These are phyloP conservation scores for Chaetothyriales sp. DNA, from an alignment of 2,329 filamentous ascomycete species.

Conservation along the genomic window DNA sequence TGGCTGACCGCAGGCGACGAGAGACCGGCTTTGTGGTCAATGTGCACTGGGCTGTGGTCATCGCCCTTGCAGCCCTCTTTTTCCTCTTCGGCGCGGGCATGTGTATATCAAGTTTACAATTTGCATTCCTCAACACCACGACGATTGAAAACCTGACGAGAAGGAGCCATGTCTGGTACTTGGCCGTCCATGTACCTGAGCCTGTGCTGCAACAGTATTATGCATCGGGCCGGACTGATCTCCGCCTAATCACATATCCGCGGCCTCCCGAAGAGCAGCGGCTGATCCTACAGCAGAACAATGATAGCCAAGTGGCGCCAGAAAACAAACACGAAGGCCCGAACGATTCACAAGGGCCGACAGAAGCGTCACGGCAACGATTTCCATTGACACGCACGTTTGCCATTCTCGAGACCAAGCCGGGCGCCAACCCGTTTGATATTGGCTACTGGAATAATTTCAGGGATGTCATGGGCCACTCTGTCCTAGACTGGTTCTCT, in stretches of 20 bases:
- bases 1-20: slow-evolving; percentile 38
- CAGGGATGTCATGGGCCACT: slow-evolving; percentile 62
- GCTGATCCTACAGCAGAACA: slow-evolving; percentile 7
- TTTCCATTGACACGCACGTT: slow-evolving; percentile 47
- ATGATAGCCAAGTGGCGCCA: background rate
- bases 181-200: slow-evolving; percentile 58
- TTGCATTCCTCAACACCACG: slow-evolving; percentile 59
- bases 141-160: slow-evolving; percentile 64
- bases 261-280: slow-evolving; percentile 18
- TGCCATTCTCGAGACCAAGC: slow-evolving; percentile 57
- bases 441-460: slow-evolving; percentile 57
- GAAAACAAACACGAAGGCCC: background rate
- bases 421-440: slow-evolving; percentile 76
- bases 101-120: slow-evolving; percentile 55
- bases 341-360: slow-evolving; percentile 5
- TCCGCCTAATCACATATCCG: slow-evolving; percentile 29
- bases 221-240: slow-evolving; percentile 18
- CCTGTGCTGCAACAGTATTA: slow-evolving; percentile 22
- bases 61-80: slow-evolving; percentile 58
- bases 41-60: slow-evolving; percentile 47
- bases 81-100: slow-evolving; percentile 67
- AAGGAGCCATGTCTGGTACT: slow-evolving; percentile 47
- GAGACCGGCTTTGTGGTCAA: slow-evolving; percentile 26
- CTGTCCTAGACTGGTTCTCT: slow-evolving; percentile 60
- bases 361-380: slow-evolving; percentile 8